Evolutionary conservation across 148 eudicot species (phyloP).

Genomic region (Cornus suecica): DNA sequence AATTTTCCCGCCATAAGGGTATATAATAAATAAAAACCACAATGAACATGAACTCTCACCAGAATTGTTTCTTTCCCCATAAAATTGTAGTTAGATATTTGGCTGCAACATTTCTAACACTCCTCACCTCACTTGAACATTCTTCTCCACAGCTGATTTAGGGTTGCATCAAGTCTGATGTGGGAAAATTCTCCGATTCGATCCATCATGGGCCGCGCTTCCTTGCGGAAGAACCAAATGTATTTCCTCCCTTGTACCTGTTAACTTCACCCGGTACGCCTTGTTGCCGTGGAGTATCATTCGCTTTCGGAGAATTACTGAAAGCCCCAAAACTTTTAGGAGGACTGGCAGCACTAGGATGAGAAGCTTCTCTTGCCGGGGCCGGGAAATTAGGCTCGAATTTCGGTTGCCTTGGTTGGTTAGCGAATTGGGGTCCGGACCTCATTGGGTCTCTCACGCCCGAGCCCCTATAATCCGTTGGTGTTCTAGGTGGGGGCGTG

Average conservation of each 20-base stretch:
- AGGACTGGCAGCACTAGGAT: slow-evolving; percentile 9
- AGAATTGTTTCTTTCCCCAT: neutral
- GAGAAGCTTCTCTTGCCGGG: slow-evolving; percentile 7
- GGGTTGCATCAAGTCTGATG: slow-evolving; percentile 13
- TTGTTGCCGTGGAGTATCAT: neutral
- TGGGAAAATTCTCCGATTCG: slow-evolving; percentile 9
- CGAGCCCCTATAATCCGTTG: neutral
- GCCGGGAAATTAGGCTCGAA: neutral
- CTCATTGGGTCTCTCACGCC: slow-evolving; percentile 16
- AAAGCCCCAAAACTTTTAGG: slow-evolving; percentile 36
- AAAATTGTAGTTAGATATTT: neutral
- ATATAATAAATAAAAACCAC: no score
- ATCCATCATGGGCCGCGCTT: neutral
- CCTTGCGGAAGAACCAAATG: slow-evolving; percentile 14
- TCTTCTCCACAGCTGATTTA: slow-evolving; percentile 4
- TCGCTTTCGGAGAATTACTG: slow-evolving; percentile 21
- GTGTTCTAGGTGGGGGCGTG: no score
- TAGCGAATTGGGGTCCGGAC: slow-evolving; percentile 12
- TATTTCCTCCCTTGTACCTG: slow-evolving; percentile 24
- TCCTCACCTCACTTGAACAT: slow-evolving; percentile 23
- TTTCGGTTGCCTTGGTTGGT: slow-evolving; percentile 17
- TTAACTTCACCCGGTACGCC: slow-evolving; percentile 20
- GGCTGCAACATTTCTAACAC: slow-evolving; percentile 13
- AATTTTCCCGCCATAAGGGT: no score
- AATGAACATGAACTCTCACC: neutral